phyloP scores from a whole-genome alignment of 495 filamentous ascomycete genomes.

The Aspergillus asperescens region DNA sequence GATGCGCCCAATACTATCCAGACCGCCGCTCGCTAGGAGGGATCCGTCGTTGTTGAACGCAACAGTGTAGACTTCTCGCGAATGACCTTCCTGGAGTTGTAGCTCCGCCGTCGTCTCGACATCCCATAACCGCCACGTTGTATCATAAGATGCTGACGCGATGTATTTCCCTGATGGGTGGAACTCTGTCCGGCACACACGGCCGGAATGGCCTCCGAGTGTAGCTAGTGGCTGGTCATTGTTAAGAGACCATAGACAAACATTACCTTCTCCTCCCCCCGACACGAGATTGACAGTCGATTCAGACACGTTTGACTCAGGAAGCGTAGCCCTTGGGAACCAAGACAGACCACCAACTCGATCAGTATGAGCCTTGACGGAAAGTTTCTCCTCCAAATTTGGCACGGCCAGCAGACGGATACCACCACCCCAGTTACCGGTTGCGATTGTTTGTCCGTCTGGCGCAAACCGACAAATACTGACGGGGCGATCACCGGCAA shows the following conservation, averaged over 20 bases:
- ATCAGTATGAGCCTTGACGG: constrained; percentile 75
- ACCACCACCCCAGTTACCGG: constrained; percentile 85
- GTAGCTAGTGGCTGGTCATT: constrained; percentile 79
- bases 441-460: constrained; percentile 74
- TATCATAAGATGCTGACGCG: constrained; percentile 91
- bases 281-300: constrained; percentile 81
- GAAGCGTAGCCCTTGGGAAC: constrained; percentile 77
- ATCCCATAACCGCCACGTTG: constrained; percentile 97
- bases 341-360: constrained; percentile 86
- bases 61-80: constrained; percentile 82
- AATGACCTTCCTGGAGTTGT: constrained; percentile 90
- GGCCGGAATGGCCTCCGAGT: constrained; percentile 75
- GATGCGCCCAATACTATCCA: constrained; percentile 90
- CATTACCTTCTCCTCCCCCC: constrained; percentile 80
- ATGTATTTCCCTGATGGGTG: constrained; percentile 88
- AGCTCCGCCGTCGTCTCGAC: constrained; percentile 77
- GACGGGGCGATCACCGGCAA: constrained; percentile 82
- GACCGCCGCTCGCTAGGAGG: constrained; percentile 78
- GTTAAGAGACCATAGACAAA: constrained; percentile 86
- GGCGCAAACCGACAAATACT: constrained; percentile 89
- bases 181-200: constrained; percentile 89
- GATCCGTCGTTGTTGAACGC: constrained; percentile 88
- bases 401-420: constrained; percentile 82
- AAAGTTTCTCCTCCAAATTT: constrained; percentile 67
- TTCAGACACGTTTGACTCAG: constrained; percentile 60